phyloP scores from a whole-genome alignment of 2,329 filamentous ascomycete species.

The Scytalidium sp. region DNA sequence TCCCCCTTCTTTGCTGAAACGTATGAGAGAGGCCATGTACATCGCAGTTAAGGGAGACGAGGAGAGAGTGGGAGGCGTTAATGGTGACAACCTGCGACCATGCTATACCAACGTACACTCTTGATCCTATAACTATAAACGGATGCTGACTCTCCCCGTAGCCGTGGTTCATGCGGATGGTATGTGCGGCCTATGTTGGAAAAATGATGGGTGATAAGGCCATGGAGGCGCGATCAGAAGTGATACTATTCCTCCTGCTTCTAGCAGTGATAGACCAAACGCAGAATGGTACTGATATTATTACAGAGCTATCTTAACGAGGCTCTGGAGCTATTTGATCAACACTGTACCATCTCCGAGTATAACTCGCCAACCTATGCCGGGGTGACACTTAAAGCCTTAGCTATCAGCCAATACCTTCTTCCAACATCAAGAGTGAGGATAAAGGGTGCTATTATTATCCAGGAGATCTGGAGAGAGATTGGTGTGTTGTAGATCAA shows the following conservation, averaged over 20 bases:
- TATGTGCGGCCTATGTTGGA: too few relatives aligned
- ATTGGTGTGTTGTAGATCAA: constrained; percentile 50
- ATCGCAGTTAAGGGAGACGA: constrained; percentile 56
- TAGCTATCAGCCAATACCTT: constrained; percentile 59
- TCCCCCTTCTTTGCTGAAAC: too few relatives aligned
- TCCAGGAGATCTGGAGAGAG: constrained; percentile 49
- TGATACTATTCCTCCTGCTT: too few relatives aligned
- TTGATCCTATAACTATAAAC: too few relatives aligned
- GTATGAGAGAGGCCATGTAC: constrained; percentile 51
- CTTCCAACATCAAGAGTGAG: constrained; percentile 51
- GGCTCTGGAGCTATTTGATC: constrained; percentile 54
- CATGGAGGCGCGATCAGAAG: too few relatives aligned
- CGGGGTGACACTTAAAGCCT: constrained; percentile 56
- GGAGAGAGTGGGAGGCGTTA: constrained; percentile 58
- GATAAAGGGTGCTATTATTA: constrained; percentile 47
- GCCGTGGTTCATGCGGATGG: too few relatives aligned
- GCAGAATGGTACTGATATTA: too few relatives aligned
- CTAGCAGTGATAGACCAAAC: too few relatives aligned
- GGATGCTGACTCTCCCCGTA: too few relatives aligned
- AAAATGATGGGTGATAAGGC: too few relatives aligned
- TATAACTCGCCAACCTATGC: constrained; percentile 58
- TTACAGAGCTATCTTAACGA: constrained; percentile 53
- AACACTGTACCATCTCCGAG: constrained; percentile 52
- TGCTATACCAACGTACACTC: constrained; percentile 63
- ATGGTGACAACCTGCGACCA: constrained; percentile 60